Evolutionary conservation across 768 basidiomycete genomes (phyloP).

Genomic region (Fistulinella prunicolor): DNA sequence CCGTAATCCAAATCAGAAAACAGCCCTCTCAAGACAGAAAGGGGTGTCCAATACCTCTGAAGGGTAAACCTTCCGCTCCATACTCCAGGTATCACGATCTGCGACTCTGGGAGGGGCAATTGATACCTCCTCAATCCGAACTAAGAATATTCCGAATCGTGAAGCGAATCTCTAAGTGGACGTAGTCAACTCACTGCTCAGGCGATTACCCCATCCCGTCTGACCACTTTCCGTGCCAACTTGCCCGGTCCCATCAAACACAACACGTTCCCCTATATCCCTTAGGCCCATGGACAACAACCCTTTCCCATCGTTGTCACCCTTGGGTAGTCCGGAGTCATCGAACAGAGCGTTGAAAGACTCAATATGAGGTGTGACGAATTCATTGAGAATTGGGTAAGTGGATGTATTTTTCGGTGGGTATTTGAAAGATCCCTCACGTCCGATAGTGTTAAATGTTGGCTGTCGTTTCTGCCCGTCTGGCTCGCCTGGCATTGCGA

Average conservation of each 20-base stretch:
- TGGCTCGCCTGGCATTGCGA: conserved; percentile 51
- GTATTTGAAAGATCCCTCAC: conserved; percentile 75
- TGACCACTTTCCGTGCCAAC: conserved; percentile 51
- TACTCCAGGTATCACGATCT: conserved; percentile 73
- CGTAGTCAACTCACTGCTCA: conserved; percentile 62
- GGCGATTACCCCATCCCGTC: conserved; percentile 74
- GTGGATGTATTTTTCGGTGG: conserved; percentile 69
- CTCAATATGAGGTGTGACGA: conserved; percentile 91
- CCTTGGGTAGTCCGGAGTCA: conserved; percentile 74
- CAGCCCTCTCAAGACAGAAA: neutral
- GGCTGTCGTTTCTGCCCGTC: conserved; percentile 40
- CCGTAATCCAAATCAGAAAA: conserved; percentile 8
- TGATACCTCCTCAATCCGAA: conserved; percentile 85
- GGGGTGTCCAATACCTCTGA: conserved; percentile 60
- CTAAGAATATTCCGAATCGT: conserved; percentile 41
- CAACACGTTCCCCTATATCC: conserved; percentile 88
- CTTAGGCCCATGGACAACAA: conserved; percentile 73
- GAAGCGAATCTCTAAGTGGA: conserved; percentile 7
- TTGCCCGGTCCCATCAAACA: conserved; percentile 75
- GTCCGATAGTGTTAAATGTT: conserved; percentile 78
- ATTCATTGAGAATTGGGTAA: conserved; percentile 84
- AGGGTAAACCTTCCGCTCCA: conserved; percentile 80
- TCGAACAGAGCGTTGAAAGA: conserved; percentile 97
- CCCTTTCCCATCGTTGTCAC: conserved; percentile 76
- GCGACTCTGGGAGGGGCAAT: conserved; percentile 84